phyloP scores from a whole-genome alignment of 2,329 filamentous ascomycete genomes.

The Coleophoma cylindrospora region DNA sequence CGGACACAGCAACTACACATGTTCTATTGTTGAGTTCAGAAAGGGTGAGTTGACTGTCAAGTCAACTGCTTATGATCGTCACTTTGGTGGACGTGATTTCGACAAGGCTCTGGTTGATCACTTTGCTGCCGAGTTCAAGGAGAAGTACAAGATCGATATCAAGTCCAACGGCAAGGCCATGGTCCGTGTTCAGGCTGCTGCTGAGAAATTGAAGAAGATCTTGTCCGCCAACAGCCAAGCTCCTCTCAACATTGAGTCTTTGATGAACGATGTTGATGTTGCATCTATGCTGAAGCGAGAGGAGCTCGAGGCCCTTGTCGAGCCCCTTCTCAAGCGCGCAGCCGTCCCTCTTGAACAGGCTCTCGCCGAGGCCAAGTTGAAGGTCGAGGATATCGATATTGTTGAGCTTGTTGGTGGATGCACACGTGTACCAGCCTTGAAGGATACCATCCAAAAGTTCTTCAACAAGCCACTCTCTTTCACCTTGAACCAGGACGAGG shows the following conservation, averaged over 20 bases:
- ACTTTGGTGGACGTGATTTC: constrained; percentile 96
- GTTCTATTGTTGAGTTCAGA: constrained; percentile 90
- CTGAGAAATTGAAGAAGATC: constrained; percentile 98
- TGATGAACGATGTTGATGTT: constrained; percentile 98
- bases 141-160: constrained; percentile 97
- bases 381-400: constrained; percentile 84
- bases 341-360: constrained; percentile 80
- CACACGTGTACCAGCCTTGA: constrained; percentile 88
- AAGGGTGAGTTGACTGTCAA: constrained; percentile 96
- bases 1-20: constrained; percentile 93
- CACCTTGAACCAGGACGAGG: constrained; percentile 98
- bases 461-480: constrained; percentile 91
- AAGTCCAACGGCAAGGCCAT: constrained; percentile 83
- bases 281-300: constrained; percentile 84
- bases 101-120: constrained; percentile 94
- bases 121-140: constrained; percentile 92
- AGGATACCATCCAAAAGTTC: constrained; percentile 83
- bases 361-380: constrained; percentile 88
- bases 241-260: constrained; percentile 91
- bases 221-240: constrained; percentile 91
- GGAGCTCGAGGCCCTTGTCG: constrained; percentile 86
- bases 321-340: constrained; percentile 73
- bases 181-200: constrained; percentile 79
- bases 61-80: constrained; percentile 85
- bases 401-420: constrained; percentile 93